These are phyloP conservation scores for Ogataea minuta DNA, from an alignment of 805 yeast species.

Conservation along the genomic window DNA sequence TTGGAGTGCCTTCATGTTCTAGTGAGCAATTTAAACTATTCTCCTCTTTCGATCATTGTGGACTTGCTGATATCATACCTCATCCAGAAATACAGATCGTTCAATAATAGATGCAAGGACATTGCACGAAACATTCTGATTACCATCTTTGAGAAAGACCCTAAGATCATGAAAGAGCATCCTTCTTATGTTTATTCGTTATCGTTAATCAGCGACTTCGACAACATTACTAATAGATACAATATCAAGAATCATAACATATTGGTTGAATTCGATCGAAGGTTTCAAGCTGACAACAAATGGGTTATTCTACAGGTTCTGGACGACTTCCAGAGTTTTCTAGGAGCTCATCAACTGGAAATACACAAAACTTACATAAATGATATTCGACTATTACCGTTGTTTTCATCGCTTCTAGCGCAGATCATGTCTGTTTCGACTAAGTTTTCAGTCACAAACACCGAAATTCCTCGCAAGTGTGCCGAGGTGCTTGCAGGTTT, in stretches of 20 bases:
- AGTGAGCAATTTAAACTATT: conserved; percentile 52
- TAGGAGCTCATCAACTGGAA: conserved; percentile 48
- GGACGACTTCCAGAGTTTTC: conserved; percentile 55
- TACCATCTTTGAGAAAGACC: conserved; percentile 34
- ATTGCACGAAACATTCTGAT: conserved; percentile 53
- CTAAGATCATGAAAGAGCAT: conserved; percentile 38
- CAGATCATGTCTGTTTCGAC: conserved; percentile 56
- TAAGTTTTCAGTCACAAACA: conserved; percentile 48
- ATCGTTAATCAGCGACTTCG: conserved; percentile 42
- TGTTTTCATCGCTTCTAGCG: conserved; percentile 46
- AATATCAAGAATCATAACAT: conserved; percentile 30
- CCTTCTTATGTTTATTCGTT: conserved; percentile 54
- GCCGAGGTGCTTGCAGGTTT: conserved; percentile 70
- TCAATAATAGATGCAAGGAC: conserved; percentile 47
- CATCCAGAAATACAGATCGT: conserved; percentile 60
- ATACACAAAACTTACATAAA: conserved; percentile 45
- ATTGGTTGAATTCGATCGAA: conserved; percentile 50
- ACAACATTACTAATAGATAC: conserved; percentile 20
- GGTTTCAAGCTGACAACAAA: conserved; percentile 61
- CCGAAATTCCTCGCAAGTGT: conserved; percentile 54
- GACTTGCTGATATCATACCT: conserved; percentile 74
- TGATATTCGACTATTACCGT: conserved; percentile 31
- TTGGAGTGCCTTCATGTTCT: conserved; percentile 68
- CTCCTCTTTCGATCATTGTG: conserved; percentile 61
- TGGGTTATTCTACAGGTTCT: conserved; percentile 73